Conservation (phyloP, 2,329 filamentous ascomycete species). For the Aspergillus fructus region DNA sequence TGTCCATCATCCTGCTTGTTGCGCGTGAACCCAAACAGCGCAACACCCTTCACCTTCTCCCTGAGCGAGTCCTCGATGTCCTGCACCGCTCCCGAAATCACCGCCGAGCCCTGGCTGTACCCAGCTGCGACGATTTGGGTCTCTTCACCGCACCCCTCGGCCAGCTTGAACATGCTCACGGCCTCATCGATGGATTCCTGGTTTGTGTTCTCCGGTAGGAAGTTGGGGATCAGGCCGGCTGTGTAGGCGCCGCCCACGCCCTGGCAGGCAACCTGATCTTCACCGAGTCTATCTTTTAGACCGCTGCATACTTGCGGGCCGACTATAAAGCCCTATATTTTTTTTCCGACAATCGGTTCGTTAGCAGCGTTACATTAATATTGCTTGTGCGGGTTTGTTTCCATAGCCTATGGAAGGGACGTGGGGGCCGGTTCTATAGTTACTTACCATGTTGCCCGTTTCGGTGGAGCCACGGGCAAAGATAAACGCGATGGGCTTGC, state of each 20-base stretch:
- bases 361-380: too few species aligned
- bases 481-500: conserved; percentile 40
- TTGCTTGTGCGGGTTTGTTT: too few species aligned
- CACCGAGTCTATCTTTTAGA: conserved; percentile 24
- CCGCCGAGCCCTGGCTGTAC: conserved; percentile 45
- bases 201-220: conserved; percentile 40
- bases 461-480: conserved; percentile 44
- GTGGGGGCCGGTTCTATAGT: background rate
- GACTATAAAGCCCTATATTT: conserved; percentile 27
- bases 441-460: conserved; percentile 38
- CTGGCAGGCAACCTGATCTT: conserved; percentile 37
- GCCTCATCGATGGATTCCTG: conserved; percentile 40
- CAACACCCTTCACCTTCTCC: conserved; percentile 38
- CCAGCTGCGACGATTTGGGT: conserved; percentile 47
- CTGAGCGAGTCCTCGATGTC: conserved; percentile 26
- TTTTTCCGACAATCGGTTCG: background rate
- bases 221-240: conserved; percentile 38
- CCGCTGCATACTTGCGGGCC: conserved; percentile 30
- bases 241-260: conserved; percentile 46
- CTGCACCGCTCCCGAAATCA: conserved; percentile 43
- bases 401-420: background rate
- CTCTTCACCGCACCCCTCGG: conserved; percentile 46
- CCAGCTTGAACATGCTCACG: conserved; percentile 40
- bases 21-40: conserved; percentile 41
- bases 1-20: conserved; percentile 18